phyloP scores from a whole-genome alignment of 148 eudicot species.

The Vaccinium myrtillus region DNA sequence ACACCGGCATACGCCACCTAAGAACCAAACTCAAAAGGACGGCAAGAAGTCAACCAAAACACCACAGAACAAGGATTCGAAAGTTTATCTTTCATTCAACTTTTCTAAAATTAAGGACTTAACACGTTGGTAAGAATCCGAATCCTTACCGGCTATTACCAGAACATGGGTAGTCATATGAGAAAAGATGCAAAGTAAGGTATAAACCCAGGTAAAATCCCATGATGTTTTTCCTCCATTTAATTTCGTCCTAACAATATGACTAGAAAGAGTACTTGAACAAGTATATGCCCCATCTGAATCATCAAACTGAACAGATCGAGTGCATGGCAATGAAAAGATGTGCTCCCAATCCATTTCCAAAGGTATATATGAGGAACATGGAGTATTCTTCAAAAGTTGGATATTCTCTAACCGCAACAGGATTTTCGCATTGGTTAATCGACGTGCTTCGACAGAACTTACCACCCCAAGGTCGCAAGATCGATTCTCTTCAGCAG shows the following conservation, averaged over 20 bases:
- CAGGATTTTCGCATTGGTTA: too few relatives aligned
- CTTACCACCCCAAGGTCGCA: too few relatives aligned
- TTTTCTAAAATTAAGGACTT: background rate
- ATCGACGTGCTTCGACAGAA: too few relatives aligned
- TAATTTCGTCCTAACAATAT: background rate
- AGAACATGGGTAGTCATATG: background rate
- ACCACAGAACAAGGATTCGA: too few relatives aligned
- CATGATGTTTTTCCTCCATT: background rate
- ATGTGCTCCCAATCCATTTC: slow-evolving; percentile 24
- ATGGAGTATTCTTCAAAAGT: slow-evolving; percentile 18
- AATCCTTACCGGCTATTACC: slow-evolving; percentile 9
- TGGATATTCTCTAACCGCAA: slow-evolving; percentile 16
- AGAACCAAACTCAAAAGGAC: too few relatives aligned
- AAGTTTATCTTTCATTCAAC: background rate
- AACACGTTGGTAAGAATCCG: background rate
- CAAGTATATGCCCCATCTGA: slow-evolving; percentile 35
- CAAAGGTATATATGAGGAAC: slow-evolving; percentile 12
- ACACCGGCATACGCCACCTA: too few relatives aligned
- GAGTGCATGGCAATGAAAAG: background rate
- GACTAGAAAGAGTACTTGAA: background rate
- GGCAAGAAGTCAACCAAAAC: too few relatives aligned
- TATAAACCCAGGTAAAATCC: slow-evolving; percentile 19
- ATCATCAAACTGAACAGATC: slow-evolving; percentile 6
- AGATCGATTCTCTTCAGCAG: too few relatives aligned
- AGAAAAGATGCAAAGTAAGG: slow-evolving; percentile 27